These are phyloP conservation scores for Saccharomycopsis capsularis DNA, from an alignment of 805 yeast species.

Conservation along the genomic window DNA sequence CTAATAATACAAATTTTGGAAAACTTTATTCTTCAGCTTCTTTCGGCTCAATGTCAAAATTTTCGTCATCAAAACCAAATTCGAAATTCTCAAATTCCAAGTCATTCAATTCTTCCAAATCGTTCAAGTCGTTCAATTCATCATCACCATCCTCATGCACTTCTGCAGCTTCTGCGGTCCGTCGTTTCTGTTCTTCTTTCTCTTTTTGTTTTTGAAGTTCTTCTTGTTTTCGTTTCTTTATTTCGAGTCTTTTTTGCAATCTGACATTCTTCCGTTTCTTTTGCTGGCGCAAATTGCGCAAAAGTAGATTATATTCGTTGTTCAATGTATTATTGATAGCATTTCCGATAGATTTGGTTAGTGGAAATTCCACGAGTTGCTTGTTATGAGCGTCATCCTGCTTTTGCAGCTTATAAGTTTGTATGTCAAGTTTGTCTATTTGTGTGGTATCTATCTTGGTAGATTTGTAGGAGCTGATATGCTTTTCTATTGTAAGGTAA, in stretches of 20 bases:
- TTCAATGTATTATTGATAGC: constrained; percentile 6
- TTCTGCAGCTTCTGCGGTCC: neutral
- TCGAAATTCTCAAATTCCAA: constrained; percentile 20
- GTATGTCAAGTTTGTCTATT: neutral
- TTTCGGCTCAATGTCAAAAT: neutral
- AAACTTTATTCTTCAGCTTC: too few relatives aligned
- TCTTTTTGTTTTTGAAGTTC: constrained; percentile 1
- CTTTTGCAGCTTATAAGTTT: too few relatives aligned
- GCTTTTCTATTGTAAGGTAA: constrained; percentile 7
- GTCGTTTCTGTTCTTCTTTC: neutral
- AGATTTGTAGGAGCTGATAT: constrained; percentile 15
- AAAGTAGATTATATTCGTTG: constrained; percentile 7
- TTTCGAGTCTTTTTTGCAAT: neutral
- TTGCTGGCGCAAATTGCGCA: constrained; percentile 5
- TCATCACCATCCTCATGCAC: neutral
- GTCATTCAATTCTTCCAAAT: constrained; percentile 14
- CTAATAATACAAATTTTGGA: too few relatives aligned
- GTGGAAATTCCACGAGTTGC: constrained; percentile 2
- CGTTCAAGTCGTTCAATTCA: neutral
- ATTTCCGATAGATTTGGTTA: constrained; percentile 10
- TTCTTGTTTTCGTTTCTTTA: constrained; percentile 10
- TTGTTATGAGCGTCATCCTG: neutral
- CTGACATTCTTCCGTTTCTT: constrained; percentile 9
- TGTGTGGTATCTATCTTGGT: neutral
- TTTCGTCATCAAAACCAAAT: constrained; percentile 20